Conservation (phyloP, 805 yeast species). For the Candida hispaniensis region DNA sequence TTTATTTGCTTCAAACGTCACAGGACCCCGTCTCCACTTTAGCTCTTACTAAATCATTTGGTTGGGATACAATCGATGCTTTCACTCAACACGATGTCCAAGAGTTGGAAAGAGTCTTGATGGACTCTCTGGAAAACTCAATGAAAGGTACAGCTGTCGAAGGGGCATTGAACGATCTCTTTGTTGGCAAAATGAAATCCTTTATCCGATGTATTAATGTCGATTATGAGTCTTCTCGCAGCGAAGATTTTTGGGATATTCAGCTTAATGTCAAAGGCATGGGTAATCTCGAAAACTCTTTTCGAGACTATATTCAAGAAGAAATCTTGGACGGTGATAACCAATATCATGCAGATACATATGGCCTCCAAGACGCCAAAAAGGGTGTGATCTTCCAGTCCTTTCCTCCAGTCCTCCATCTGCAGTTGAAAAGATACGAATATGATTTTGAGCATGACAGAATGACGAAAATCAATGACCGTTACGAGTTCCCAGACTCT, state of each 20-base stretch:
- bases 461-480: constrained; percentile 83
- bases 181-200: constrained; percentile 96
- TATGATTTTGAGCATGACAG: constrained; percentile 84
- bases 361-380: constrained; percentile 88
- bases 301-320: constrained; percentile 74
- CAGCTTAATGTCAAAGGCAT: constrained; percentile 87
- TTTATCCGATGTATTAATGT: constrained; percentile 88
- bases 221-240: constrained; percentile 81
- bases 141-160: constrained; percentile 85
- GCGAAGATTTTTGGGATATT: constrained; percentile 96
- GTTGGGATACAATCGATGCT: constrained; percentile 94
- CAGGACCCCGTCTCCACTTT: constrained; percentile 68
- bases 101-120: constrained; percentile 84
- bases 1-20: constrained; percentile 68
- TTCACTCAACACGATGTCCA: constrained; percentile 98
- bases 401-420: constrained; percentile 86
- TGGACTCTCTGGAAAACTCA: constrained; percentile 84
- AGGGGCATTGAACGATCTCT: constrained; percentile 62
- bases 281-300: constrained; percentile 59
- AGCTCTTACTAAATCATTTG: constrained; percentile 84
- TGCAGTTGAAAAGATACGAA: constrained; percentile 89
- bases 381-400: constrained; percentile 89
- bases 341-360: constrained; percentile 83
- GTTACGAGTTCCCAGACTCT: constrained; percentile 75
- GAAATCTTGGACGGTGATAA: constrained; percentile 91